Evolutionary conservation across 495 filamentous ascomycete genomes (phyloP).

Genomic region (Talaromyces liani): DNA sequence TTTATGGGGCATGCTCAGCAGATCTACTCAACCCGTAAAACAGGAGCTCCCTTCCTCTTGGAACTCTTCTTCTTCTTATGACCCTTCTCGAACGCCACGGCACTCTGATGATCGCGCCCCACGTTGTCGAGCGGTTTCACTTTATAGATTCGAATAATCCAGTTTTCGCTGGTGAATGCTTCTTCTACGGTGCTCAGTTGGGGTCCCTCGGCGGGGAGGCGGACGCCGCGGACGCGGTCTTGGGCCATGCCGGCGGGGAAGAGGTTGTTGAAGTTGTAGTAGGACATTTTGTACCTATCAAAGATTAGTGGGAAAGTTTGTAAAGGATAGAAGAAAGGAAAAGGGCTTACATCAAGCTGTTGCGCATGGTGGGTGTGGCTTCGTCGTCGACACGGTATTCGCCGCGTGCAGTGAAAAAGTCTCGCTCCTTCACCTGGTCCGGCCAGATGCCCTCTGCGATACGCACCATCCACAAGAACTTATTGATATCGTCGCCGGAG

Average conservation of each 20-base stretch:
- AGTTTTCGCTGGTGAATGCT: slow-evolving; percentile 98
- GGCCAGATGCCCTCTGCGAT: slow-evolving; percentile 99
- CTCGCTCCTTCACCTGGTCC: slow-evolving; percentile 93
- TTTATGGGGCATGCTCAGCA: too few relatives aligned
- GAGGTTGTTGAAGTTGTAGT: slow-evolving; percentile 91
- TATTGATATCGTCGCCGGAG: slow-evolving; percentile 99
- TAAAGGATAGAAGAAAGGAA: slow-evolving; percentile 1
- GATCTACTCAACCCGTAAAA: slow-evolving; percentile 73
- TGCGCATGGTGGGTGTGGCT: slow-evolving; percentile 97
- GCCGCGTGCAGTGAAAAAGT: slow-evolving; percentile 90
- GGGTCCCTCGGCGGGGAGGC: slow-evolving; percentile 79
- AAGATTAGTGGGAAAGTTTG: slow-evolving; percentile 29
- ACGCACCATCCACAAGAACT: slow-evolving; percentile 99
- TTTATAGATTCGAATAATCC: slow-evolving; percentile 99
- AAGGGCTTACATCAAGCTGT: slow-evolving; percentile 83
- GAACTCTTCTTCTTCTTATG: slow-evolving; percentile 86
- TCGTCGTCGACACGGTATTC: slow-evolving; percentile 93
- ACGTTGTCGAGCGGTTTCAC: slow-evolving; percentile 98
- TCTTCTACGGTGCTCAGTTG: slow-evolving; percentile 86
- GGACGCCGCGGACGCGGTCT: slow-evolving; percentile 79
- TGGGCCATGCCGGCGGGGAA: slow-evolving; percentile 88
- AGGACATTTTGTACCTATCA: slow-evolving; percentile 98
- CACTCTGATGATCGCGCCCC: slow-evolving; percentile 78
- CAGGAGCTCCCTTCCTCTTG: slow-evolving; percentile 71
- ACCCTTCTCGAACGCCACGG: slow-evolving; percentile 82